Conservation (phyloP, 345 rosid species). For the Moringa oleifera region DNA sequence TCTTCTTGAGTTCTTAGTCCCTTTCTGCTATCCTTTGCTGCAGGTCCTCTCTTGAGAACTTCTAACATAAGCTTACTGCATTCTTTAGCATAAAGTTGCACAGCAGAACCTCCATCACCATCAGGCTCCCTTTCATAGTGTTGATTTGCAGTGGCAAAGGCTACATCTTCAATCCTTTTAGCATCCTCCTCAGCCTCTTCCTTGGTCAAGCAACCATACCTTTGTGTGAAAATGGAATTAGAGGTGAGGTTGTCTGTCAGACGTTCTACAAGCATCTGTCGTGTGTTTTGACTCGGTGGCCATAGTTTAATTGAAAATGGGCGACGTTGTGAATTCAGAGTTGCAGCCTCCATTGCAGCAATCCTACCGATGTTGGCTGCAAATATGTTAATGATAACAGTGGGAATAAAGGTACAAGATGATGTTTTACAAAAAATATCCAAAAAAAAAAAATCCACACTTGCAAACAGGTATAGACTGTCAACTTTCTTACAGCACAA, state of each 20-base stretch:
- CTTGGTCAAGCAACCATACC: constrained; percentile 61
- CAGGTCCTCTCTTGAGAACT: constrained; percentile 66
- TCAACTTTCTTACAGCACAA: background rate
- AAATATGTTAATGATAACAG: background rate
- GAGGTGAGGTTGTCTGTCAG: constrained; percentile 62
- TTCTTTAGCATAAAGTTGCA: constrained; percentile 92
- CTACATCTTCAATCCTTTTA: constrained; percentile 62
- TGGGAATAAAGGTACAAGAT: background rate
- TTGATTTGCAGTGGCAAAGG: constrained; percentile 50
- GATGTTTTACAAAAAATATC: background rate
- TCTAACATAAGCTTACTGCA: constrained; percentile 85
- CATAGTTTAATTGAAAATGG: constrained; percentile 73
- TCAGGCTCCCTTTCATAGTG: constrained; percentile 90
- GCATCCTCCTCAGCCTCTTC: constrained; percentile 85
- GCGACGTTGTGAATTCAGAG: constrained; percentile 48
- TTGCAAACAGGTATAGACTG: background rate
- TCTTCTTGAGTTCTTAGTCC: constrained; percentile 25
- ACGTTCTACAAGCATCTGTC: constrained; percentile 64
- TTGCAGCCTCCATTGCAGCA: constrained; percentile 43
- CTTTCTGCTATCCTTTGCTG: constrained; percentile 21
- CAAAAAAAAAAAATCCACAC: background rate
- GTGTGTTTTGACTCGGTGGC: constrained; percentile 80
- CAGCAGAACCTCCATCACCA: constrained; percentile 92
- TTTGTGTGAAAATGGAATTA: constrained; percentile 76
- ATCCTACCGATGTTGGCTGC: constrained; percentile 17